These are phyloP conservation scores for Phytopythium oedochilum DNA, from an alignment of 352 stramenopile species.

Conservation along the genomic window DNA sequence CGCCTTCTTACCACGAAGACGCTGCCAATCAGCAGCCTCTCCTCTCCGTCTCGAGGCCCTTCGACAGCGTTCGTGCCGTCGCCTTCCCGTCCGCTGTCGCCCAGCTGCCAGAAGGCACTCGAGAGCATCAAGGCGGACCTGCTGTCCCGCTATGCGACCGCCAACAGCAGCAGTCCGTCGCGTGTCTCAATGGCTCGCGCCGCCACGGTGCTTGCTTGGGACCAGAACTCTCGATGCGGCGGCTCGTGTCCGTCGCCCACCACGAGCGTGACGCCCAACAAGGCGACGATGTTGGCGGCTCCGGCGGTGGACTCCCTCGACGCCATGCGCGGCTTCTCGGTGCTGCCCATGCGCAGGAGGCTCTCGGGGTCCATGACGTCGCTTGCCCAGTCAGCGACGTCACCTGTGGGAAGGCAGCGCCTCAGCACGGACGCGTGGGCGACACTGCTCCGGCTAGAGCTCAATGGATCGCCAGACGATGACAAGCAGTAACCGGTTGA, in stretches of 20 bases:
- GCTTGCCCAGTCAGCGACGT: neutral
- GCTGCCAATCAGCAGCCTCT: neutral
- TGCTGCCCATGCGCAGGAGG: constrained; percentile 15
- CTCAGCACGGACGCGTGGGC: constrained; percentile 29
- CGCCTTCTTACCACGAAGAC: constrained; percentile 30
- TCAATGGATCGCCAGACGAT: neutral
- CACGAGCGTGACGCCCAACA: constrained; percentile 1
- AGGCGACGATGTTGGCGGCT: constrained; percentile 3
- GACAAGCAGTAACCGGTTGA: neutral
- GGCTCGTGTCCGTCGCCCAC: neutral
- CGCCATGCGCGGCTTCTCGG: constrained; percentile 24
- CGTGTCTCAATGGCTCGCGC: constrained; percentile 6
- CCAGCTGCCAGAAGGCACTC: constrained; percentile 35
- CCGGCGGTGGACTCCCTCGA: constrained; percentile 9
- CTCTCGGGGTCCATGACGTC: neutral
- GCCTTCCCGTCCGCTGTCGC: constrained; percentile 18
- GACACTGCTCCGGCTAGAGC: constrained; percentile 27
- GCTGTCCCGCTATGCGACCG: constrained; percentile 16
- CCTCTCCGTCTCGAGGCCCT: neutral
- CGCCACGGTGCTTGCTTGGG: constrained; percentile 4
- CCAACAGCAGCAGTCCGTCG: constrained; percentile 5
- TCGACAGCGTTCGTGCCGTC: constrained; percentile 9
- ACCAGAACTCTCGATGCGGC: constrained; percentile 2
- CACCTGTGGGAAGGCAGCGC: neutral
- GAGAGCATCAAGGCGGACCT: constrained; percentile 42